Conservation (phyloP, 192 early-diverging fungal genomes). For the Umbelopsis ramanniana region DNA sequence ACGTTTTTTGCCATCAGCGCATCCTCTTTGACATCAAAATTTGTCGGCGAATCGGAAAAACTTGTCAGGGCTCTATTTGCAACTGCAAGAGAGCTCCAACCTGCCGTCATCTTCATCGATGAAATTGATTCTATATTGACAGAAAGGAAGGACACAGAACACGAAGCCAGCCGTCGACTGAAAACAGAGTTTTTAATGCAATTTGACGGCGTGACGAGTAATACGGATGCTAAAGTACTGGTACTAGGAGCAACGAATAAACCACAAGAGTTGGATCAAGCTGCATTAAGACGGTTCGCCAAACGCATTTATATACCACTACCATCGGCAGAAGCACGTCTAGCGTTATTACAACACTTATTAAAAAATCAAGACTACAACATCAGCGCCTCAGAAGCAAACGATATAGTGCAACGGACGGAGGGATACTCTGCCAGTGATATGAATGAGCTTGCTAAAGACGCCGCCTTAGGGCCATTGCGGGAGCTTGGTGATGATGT, state of each 20-base stretch:
- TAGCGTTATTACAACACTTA: constrained; percentile 64
- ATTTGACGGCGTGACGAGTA: constrained; percentile 43
- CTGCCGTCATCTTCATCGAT: constrained; percentile 91
- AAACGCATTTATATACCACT: constrained; percentile 85
- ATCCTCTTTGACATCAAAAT: constrained; percentile 92
- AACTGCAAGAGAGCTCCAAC: constrained; percentile 84
- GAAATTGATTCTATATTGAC: constrained; percentile 94
- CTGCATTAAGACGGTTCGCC: constrained; percentile 73
- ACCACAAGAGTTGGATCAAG: constrained; percentile 94
- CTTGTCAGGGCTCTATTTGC: constrained; percentile 92
- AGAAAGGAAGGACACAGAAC: constrained; percentile 86
- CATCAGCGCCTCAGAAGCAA: constrained; percentile 63
- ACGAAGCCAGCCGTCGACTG: constrained; percentile 84
- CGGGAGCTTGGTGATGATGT: constrained; percentile 51
- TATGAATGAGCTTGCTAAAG: constrained; percentile 24
- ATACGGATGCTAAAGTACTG: constrained; percentile 1
- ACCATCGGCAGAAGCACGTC: constrained; percentile 74
- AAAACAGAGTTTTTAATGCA: constrained; percentile 95
- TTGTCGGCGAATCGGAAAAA: constrained; percentile 95
- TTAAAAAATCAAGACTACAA: constrained; percentile 60
- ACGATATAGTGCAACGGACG: constrained; percentile 64
- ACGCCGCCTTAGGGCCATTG: constrained; percentile 59
- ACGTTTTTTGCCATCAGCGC: constrained; percentile 91
- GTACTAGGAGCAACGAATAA: constrained; percentile 39
- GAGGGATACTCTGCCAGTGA: constrained; percentile 47